Evolutionary conservation across 2,329 filamentous ascomycete species (phyloP).

Genomic region (Neopestalotiopsis sp.): DNA sequence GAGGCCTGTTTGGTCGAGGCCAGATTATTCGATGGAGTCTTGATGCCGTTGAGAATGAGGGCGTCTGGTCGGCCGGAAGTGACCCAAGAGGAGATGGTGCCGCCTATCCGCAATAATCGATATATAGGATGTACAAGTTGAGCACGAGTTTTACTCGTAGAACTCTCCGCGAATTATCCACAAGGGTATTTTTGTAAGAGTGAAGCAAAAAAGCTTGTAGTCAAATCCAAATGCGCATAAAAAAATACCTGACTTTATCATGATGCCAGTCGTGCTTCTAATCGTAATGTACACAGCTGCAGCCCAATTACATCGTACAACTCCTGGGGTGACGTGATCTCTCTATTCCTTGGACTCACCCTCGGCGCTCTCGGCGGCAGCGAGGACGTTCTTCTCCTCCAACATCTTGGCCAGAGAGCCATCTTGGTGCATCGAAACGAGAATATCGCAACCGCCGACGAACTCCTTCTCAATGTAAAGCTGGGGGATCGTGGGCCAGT

Average conservation of each 20-base stretch:
- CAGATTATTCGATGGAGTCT: constrained; percentile 82
- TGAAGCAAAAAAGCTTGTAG: not conserved
- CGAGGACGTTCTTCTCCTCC: constrained; percentile 89
- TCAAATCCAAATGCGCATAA: constrained; percentile 1
- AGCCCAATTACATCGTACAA: constrained; percentile 8
- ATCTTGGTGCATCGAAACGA: constrained; percentile 96
- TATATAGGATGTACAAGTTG: not conserved
- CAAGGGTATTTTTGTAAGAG: not conserved
- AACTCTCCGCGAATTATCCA: not conserved
- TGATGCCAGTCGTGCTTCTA: constrained; percentile 28
- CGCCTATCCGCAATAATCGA: constrained; percentile 57
- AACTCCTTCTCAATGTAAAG: constrained; percentile 96
- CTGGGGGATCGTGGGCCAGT: constrained; percentile 98
- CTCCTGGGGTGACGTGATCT: constrained; percentile 13
- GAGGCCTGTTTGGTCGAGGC: constrained; percentile 80
- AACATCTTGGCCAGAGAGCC: constrained; percentile 90
- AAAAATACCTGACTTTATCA: not conserved
- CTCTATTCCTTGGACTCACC: constrained; percentile 38
- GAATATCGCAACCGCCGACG: constrained; percentile 94
- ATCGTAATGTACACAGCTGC: constrained; percentile 21
- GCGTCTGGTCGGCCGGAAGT: constrained; percentile 87
- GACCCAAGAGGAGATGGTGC: constrained; percentile 85
- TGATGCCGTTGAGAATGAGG: constrained; percentile 69
- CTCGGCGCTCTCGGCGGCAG: constrained; percentile 55
- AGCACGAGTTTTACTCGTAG: not conserved